A percentile compares a stretch with the other conserved stretches of the same genome.
These are phyloP conservation scores for Arachnomyces sp. DNA, from an alignment of 2,329 filamentous ascomycete species.

Conservation along the genomic window DNA sequence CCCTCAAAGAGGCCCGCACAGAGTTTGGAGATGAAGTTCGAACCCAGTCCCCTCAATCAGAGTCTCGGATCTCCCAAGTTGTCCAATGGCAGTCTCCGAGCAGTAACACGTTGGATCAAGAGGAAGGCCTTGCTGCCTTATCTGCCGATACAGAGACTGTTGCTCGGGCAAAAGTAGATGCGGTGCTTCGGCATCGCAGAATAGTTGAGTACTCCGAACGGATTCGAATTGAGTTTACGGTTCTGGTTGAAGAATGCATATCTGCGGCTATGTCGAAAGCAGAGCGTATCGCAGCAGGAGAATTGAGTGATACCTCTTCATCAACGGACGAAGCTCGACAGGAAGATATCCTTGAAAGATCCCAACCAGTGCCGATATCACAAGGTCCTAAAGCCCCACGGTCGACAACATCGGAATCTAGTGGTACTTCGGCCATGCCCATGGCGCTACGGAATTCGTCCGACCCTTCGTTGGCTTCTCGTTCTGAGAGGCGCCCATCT, in stretches of 20 bases:
- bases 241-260: slow-evolving; percentile 91
- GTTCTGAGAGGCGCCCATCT: slow-evolving; percentile 44
- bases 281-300: slow-evolving; percentile 74
- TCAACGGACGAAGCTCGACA: slow-evolving; percentile 48
- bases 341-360: slow-evolving; percentile 12
- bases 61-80: slow-evolving; percentile 88
- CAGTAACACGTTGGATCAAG: slow-evolving; percentile 82
- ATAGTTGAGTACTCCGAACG: slow-evolving; percentile 95
- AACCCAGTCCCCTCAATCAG: slow-evolving; percentile 91
- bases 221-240: slow-evolving; percentile 86
- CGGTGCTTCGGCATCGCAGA: slow-evolving; percentile 79
- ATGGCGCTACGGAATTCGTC: slow-evolving; percentile 48
- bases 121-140: slow-evolving; percentile 78
- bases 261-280: slow-evolving; percentile 86
- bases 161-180: slow-evolving; percentile 82
- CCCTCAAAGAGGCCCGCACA: slow-evolving; percentile 73
- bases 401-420: background rate
- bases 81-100: slow-evolving; percentile 94
- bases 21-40: slow-evolving; percentile 64
- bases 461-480: slow-evolving; percentile 39
- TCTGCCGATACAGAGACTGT: slow-evolving; percentile 82
- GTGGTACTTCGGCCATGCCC: slow-evolving; percentile 42
- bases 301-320: slow-evolving; percentile 66
- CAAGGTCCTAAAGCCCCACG: background rate
- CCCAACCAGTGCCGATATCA: background rate